Evolutionary conservation across 345 rosid species (phyloP).

Genomic region (Angophora floribunda): DNA sequence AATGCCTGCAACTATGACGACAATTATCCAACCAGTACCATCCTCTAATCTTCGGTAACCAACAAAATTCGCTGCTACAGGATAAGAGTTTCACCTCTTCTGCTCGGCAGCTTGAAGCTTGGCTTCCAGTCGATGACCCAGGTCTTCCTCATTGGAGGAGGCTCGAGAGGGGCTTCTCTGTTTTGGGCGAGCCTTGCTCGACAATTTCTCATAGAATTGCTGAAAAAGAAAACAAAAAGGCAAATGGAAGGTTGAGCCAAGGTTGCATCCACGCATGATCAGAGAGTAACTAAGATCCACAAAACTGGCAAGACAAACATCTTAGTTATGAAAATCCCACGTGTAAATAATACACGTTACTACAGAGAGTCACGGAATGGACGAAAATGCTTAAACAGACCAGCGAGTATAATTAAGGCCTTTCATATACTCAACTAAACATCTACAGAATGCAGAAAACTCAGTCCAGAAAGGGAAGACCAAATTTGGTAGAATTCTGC

Average conservation of each 20-base stretch:
- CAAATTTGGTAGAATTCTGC: not conserved
- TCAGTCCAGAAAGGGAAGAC: not conserved
- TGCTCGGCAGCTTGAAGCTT: conserved; percentile 91
- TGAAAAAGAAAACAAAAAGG: conserved; percentile 5
- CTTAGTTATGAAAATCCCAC: not conserved
- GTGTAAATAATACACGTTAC: not conserved
- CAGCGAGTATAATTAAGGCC: not conserved
- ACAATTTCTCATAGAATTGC: conserved; percentile 84
- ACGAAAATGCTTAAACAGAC: not conserved
- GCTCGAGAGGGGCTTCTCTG: conserved; percentile 69
- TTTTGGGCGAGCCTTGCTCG: conserved; percentile 83
- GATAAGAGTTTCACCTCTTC: conserved; percentile 50
- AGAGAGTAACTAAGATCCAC: not conserved
- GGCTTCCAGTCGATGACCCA: conserved; percentile 92
- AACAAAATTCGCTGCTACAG: not conserved
- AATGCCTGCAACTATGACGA: not conserved
- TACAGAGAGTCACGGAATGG: not conserved
- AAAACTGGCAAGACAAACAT: not conserved
- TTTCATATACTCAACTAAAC: not conserved
- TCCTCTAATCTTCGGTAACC: not conserved
- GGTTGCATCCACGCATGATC: not conserved
- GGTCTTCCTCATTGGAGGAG: conserved; percentile 74
- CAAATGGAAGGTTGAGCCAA: not conserved
- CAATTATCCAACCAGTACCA: not conserved
- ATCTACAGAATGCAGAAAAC: not conserved